These are phyloP conservation scores for Cinnamomum chago DNA, from an alignment of 164 flowering plant genomes.

Conservation along the genomic window DNA sequence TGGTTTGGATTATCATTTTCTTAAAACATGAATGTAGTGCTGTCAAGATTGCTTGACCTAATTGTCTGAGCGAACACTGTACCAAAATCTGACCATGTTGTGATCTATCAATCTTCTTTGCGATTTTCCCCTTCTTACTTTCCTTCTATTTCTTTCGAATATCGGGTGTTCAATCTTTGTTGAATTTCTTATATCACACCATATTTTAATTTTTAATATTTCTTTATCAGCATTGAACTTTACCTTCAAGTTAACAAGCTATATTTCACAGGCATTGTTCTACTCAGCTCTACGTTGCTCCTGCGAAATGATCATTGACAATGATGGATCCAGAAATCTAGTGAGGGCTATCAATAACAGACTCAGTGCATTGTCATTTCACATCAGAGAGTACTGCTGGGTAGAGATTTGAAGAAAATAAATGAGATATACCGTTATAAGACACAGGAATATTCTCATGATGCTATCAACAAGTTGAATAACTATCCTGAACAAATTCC, in stretches of 20 bases:
- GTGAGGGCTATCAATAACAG: conserved; percentile 73
- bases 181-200: not conserved
- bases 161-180: no score
- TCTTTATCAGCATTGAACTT: not conserved
- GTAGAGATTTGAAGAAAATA: conserved; percentile 73
- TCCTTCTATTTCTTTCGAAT: no score
- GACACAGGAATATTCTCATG: conserved; percentile 83
- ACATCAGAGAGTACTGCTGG: conserved; percentile 86
- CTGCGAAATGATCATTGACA: conserved; percentile 65
- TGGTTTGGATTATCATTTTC: no score
- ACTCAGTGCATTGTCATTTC: conserved; percentile 84
- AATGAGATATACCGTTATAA: conserved; percentile 86
- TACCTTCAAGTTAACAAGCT: not conserved
- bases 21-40: no score
- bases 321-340: conserved; percentile 63
- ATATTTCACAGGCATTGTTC: conserved; percentile 58
- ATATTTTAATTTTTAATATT: not conserved
- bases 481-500: conserved; percentile 93
- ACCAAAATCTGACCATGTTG: no score
- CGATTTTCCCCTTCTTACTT: no score
- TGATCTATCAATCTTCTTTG: no score
- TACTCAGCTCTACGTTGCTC: conserved; percentile 75
- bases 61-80: no score
- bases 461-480: conserved; percentile 87
- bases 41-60: no score